Base-by-base conservation (phyloP, 192 early-diverging fungal species). In the Endogone sp. region DNA sequence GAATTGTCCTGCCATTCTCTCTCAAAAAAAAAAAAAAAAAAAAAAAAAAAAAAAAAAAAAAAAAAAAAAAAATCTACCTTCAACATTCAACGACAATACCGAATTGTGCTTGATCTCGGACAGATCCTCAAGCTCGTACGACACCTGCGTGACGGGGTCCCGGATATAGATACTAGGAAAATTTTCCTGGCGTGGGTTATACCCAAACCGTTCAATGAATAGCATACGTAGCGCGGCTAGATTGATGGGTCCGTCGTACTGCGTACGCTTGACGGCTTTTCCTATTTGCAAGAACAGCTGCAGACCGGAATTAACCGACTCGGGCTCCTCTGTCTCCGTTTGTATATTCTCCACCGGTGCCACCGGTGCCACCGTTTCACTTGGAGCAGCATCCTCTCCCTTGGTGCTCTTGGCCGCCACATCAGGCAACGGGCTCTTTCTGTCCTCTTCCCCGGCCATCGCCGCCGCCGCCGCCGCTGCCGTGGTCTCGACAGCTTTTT, bases 171-270 rank as follows among this genome's bases (percentile, higher is more conserved):
- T 87, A 24, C 78, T 78, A 0, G 91, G 89, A 60, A 92, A 82
- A 55, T 86, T 81, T 10, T 87, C 72, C 65, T 90, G 83, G 9
- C 82, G 84, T 29, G 89, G 75, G 56, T 82, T 84, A 63, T 81
- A 85, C 57, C 76, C 78, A 62, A 89, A 92, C 62, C 88, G 88
- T 62, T 92, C 91, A 63, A 91, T 88, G 71, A 92, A 92, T 49
- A 92, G 63, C 78, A 90, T 88, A 57, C 81, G 71, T n/a, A 92
- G 71, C 0, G 81, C 78, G 6, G 88, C 81, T 23, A 84, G 75
- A 30, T 82, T 86, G 29, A 86, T 71, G 8, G 82, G 81, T 10
- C 84, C 89, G 29, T 74, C 68, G 27, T 89, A 80, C 13, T 28
- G 60, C 1, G 82, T 81, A 66, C 85, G 84, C 59, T 91, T 90